phyloP scores from a whole-genome alignment of 2,329 filamentous ascomycete species.

The Talaromyces sp. region DNA sequence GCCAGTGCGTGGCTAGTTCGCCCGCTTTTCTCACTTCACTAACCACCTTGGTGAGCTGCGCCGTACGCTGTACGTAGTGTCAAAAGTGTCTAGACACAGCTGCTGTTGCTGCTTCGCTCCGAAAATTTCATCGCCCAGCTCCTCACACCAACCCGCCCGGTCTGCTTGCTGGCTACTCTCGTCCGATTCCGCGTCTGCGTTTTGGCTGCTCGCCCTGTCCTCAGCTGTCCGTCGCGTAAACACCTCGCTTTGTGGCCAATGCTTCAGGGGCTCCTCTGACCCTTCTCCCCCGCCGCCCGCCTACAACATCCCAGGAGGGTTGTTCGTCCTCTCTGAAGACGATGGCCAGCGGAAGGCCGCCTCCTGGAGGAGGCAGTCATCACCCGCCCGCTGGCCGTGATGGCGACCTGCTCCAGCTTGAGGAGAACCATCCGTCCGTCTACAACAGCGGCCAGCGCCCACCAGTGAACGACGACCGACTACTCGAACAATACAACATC shows the following conservation, averaged over 20 bases:
- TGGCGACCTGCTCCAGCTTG: conserved; percentile 38
- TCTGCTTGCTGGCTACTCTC: neutral
- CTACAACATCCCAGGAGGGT: conserved; percentile 18
- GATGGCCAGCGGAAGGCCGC: conserved; percentile 52
- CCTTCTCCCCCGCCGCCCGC: conserved; percentile 12
- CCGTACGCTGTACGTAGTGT: neutral
- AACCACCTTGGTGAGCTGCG: neutral
- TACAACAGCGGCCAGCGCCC: conserved; percentile 75
- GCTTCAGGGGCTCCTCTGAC: conserved; percentile 29
- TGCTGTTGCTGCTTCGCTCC: neutral
- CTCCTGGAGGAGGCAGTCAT: conserved; percentile 45
- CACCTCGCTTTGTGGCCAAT: conserved; percentile 20
- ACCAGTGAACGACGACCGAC: conserved; percentile 73
- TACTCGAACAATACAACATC: conserved; percentile 69
- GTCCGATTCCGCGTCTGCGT: neutral
- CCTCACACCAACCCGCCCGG: neutral
- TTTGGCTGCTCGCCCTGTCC: neutral
- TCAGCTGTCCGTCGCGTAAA: neutral
- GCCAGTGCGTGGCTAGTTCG: neutral
- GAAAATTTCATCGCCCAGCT: neutral
- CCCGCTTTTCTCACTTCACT: neutral
- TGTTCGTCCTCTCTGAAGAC: conserved; percentile 31
- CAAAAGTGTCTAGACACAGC: neutral
- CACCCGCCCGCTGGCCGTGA: conserved; percentile 40
- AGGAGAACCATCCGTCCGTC: conserved; percentile 32